Evolutionary conservation across 495 filamentous ascomycete species (phyloP).

Genomic region (Aspergillus incahuasiensis): DNA sequence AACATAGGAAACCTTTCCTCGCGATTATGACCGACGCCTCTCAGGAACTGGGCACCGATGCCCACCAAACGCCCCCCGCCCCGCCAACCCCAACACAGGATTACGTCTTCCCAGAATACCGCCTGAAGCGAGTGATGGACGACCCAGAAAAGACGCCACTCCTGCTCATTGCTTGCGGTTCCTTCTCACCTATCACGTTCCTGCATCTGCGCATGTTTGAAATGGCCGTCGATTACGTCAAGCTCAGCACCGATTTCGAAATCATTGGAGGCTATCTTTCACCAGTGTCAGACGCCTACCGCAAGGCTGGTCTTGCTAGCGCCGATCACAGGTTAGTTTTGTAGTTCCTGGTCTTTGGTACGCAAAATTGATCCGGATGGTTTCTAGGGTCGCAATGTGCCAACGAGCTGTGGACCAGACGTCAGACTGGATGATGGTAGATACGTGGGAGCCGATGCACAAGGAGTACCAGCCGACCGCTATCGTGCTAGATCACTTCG

Average conservation of each 20-base stretch:
- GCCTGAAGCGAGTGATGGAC: constrained; percentile 63
- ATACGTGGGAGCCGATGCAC: constrained; percentile 71
- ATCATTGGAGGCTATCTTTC: constrained; percentile 79
- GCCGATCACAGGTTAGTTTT: constrained; percentile 61
- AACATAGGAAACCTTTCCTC: not conserved
- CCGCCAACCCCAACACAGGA: constrained; percentile 38
- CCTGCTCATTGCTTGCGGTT: constrained; percentile 84
- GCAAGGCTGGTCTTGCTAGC: constrained; percentile 79
- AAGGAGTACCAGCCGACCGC: constrained; percentile 84
- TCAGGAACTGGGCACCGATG: constrained; percentile 29
- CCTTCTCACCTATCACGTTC: constrained; percentile 78
- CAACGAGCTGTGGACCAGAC: constrained; percentile 72
- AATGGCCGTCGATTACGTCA: constrained; percentile 77
- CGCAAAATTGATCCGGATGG: constrained; percentile 8
- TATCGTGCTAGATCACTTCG: constrained; percentile 81
- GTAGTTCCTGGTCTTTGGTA: not conserved
- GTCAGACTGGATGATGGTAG: constrained; percentile 78
- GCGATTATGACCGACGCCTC: constrained; percentile 30
- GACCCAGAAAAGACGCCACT: constrained; percentile 70
- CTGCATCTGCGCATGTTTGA: constrained; percentile 94
- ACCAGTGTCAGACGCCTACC: constrained; percentile 81
- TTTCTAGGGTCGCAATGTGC: constrained; percentile 57
- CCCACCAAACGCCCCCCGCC: constrained; percentile 22
- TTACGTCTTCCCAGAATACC: constrained; percentile 69
- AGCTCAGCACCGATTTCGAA: constrained; percentile 79